A percentile compares a stretch with the other conserved stretches of the same genome.
phyloP scores from a whole-genome alignment of 2,329 filamentous ascomycete species.

The Ophiostoma quercus region DNA sequence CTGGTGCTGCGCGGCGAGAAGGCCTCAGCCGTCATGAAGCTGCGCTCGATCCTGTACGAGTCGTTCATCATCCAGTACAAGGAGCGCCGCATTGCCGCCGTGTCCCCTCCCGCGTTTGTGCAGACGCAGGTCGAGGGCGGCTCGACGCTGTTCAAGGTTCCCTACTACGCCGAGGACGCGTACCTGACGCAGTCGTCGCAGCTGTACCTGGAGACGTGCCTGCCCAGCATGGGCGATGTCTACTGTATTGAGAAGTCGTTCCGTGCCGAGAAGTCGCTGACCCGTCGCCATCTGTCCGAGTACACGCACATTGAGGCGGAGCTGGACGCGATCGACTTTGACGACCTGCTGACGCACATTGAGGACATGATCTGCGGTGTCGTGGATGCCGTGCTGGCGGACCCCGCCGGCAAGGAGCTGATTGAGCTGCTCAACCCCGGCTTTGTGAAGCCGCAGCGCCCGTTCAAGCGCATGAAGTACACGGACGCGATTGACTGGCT shows the following conservation, averaged over 20 bases:
- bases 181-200: constrained; percentile 97
- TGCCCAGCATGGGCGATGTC: constrained; percentile 86
- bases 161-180: constrained; percentile 61
- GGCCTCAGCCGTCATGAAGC: constrained; percentile 78
- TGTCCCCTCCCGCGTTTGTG: constrained; percentile 83
- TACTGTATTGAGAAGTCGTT: constrained; percentile 99
- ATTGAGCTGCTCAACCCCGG: constrained; percentile 86
- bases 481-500: constrained; percentile 92
- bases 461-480: constrained; percentile 95
- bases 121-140: constrained; percentile 95
- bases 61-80: constrained; percentile 77
- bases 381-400: constrained; percentile 67
- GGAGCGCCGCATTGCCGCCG: constrained; percentile 72
- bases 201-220: constrained; percentile 91
- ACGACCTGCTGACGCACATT: constrained; percentile 79
- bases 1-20: constrained; percentile 79
- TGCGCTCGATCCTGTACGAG: constrained; percentile 72
- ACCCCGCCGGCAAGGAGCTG: constrained; percentile 65
- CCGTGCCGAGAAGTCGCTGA: constrained; percentile 93
- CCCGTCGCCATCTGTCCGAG: constrained; percentile 84
- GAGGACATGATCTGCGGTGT: constrained; percentile 85
- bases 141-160: constrained; percentile 79
- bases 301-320: constrained; percentile 97
- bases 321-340: constrained; percentile 90
- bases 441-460: constrained; percentile 74